Conservation (phyloP, 2,329 filamentous ascomycete genomes). For the Xylariaceae sp. region DNA sequence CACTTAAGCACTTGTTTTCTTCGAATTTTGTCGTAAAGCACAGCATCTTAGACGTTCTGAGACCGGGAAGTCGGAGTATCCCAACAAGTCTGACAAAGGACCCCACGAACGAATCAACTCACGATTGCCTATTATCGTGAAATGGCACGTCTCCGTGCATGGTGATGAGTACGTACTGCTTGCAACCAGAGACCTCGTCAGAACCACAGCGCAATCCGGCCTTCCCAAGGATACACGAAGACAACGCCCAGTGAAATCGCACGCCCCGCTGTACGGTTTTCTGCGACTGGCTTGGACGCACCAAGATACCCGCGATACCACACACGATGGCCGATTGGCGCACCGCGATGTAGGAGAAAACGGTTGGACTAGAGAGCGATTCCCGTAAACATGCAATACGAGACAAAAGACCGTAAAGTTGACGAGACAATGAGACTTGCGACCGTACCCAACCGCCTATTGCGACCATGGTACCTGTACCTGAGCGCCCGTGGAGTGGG, state of each 20-base stretch:
- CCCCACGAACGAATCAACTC: not conserved
- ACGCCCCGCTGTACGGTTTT: not conserved
- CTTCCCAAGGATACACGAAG: constrained; percentile 1
- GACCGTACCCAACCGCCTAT: not conserved
- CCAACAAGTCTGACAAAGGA: constrained; percentile 6
- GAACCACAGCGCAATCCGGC: not conserved
- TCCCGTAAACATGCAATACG: constrained; percentile 9
- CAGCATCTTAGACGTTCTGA: too few relatives aligned
- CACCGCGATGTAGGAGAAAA: constrained; percentile 1
- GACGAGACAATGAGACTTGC: constrained; percentile 11
- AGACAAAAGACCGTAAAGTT: constrained; percentile 2
- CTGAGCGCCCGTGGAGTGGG: constrained; percentile 1
- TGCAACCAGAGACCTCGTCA: too few relatives aligned
- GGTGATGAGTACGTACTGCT: constrained; percentile 7
- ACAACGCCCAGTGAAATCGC: constrained; percentile 4
- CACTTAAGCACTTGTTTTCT: too few relatives aligned
- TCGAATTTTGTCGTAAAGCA: too few relatives aligned
- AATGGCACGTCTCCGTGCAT: constrained; percentile 7
- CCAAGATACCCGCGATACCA: constrained; percentile 1
- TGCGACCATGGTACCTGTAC: not conserved
- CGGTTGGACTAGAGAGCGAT: constrained; percentile 5
- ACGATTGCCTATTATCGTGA: constrained; percentile 7
- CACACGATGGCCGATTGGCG: constrained; percentile 6
- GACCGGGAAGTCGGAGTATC: constrained; percentile 3
- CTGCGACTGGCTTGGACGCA: constrained; percentile 8